Evolutionary conservation across 257 asterid species (phyloP).

Genomic region (Phtheirospermum japonicum): DNA sequence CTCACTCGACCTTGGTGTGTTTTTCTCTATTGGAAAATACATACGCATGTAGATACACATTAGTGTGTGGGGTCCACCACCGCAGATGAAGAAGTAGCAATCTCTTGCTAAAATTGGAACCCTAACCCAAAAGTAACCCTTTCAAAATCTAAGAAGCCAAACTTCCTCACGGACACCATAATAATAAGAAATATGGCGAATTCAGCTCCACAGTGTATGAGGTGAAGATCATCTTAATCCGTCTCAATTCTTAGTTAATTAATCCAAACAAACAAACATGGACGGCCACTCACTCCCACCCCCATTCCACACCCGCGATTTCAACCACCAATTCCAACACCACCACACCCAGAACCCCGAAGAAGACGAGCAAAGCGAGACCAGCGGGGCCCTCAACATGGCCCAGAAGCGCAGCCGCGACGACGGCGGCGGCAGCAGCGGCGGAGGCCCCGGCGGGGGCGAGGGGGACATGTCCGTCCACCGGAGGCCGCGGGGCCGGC

Average conservation of each 20-base stretch:
- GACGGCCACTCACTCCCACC: slow-evolving; percentile 65
- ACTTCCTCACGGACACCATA: no score
- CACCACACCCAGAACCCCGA: slow-evolving; percentile 47
- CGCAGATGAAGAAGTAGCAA: slow-evolving; percentile 15
- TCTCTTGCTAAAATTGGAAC: slow-evolving; percentile 26
- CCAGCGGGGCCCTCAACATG: slow-evolving; percentile 39
- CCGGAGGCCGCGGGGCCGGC: slow-evolving; percentile 70
- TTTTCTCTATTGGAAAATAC: no score
- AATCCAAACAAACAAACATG: no score
- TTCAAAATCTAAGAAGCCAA: slow-evolving; percentile 27
- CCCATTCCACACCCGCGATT: slow-evolving; percentile 73
- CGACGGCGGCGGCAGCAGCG: slow-evolving; percentile 31
- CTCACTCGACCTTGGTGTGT: no score
- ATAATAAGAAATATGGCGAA: no score
- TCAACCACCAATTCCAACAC: slow-evolving; percentile 60
- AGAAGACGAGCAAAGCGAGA: slow-evolving; percentile 61
- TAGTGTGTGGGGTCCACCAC: slow-evolving; percentile 7
- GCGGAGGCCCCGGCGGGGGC: slow-evolving; percentile 32
- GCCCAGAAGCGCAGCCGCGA: slow-evolving; percentile 37
- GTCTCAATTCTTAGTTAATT: no score
- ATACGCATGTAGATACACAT: background rate
- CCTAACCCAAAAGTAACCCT: slow-evolving; percentile 34
- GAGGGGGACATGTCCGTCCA: slow-evolving; percentile 40
- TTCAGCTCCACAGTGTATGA: no score
- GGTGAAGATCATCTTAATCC: no score